Conservation (phyloP, 345 rosid genomes). For the Trapa bicornis region DNA sequence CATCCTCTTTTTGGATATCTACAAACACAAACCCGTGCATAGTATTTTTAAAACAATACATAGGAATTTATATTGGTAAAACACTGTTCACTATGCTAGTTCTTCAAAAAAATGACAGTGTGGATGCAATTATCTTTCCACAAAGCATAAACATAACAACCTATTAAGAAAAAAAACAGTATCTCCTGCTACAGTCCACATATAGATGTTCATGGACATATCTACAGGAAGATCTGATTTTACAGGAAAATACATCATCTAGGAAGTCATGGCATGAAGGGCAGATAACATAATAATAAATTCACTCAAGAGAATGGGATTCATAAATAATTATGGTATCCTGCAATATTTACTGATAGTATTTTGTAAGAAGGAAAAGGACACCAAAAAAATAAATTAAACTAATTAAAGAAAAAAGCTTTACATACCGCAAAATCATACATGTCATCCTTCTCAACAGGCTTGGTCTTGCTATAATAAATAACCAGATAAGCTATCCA, state of each 20-base stretch:
- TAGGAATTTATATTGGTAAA: background rate
- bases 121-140: background rate
- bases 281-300: background rate
- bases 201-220: background rate
- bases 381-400: background rate
- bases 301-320: background rate
- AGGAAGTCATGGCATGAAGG: no score
- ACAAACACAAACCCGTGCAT: background rate
- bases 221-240: background rate
- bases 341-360: background rate
- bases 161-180: background rate
- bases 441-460: slow-evolving; percentile 54
- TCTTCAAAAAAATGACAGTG: background rate
- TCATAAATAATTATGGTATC: background rate
- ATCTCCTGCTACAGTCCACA: background rate
- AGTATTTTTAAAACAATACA: background rate
- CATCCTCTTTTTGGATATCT: background rate
- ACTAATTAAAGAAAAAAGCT: slow-evolving; percentile 4
- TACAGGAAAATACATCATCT: background rate
- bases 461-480: slow-evolving; percentile 31
- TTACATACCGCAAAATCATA: slow-evolving; percentile 59
- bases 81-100: background rate
- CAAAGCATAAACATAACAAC: background rate
- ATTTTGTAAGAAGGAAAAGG: background rate
- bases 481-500: slow-evolving; percentile 76